phyloP scores from a whole-genome alignment of 129 eudicot genomes.

The Silybum marianum region DNA sequence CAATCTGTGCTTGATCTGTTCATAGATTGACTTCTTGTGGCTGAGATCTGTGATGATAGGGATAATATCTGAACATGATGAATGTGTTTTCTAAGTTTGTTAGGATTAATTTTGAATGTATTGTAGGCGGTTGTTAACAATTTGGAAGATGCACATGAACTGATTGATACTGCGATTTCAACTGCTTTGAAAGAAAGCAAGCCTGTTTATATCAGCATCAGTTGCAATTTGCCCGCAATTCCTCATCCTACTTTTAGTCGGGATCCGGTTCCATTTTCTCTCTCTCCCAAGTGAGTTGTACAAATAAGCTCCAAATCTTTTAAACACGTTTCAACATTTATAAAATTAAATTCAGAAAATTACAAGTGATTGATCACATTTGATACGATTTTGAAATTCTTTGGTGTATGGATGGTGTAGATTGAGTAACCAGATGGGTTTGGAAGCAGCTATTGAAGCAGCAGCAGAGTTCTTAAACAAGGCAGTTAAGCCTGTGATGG shows the following conservation, averaged over 20 bases:
- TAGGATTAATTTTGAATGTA: not conserved
- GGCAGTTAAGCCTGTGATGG: constrained; percentile 80
- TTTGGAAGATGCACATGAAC: constrained; percentile 58
- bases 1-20: not conserved
- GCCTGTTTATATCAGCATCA: constrained; percentile 54
- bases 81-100: not conserved
- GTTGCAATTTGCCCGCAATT: constrained; percentile 74
- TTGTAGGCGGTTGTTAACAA: constrained; percentile 43
- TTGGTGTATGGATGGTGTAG: constrained; percentile 35
- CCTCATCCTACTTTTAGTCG: constrained; percentile 67
- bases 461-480: constrained; percentile 68
- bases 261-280: constrained; percentile 65
- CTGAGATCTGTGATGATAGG: not conserved
- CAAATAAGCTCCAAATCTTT: constrained; percentile 14
- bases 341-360: not conserved
- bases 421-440: constrained; percentile 63
- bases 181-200: constrained; percentile 51
- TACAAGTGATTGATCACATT: not conserved
- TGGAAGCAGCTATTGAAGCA: constrained; percentile 83
- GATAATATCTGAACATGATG: not conserved
- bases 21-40: not conserved
- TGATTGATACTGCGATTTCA: constrained; percentile 44
- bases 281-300: constrained; percentile 58
- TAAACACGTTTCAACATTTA: not conserved
- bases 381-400: not conserved